Base-by-base conservation (phyloP, 2,329 filamentous ascomycete species). In the Penicillium verrucosum region DNA sequence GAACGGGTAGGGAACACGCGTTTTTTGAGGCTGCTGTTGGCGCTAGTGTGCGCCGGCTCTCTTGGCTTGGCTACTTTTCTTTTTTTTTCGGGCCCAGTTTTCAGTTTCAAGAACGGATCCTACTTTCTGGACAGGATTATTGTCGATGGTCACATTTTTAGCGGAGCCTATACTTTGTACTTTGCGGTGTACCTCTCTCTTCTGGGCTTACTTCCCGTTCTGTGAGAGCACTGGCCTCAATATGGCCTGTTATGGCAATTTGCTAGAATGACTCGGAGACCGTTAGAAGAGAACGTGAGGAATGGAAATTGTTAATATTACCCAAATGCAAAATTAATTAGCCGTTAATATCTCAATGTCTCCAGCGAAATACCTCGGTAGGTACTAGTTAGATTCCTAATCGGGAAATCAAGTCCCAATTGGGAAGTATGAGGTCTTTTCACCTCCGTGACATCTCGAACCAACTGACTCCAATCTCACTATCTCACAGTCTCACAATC, bases 1-100 rank as follows among this genome's bases (percentile, higher is more conserved):
- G 45, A 56, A 54, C 54, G 58, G 59, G 45, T 56, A 58, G 29
- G 36, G 62, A 60, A 66, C 64, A 65, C 64, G 63, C 64, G 64
- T 65, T 65, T 59, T 43, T 61, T 55, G 59, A 66, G 57, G 56
- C 60, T 46, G 46, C 30, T 41, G 37, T 43, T 47, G 48, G 25
- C 60, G 54, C 64, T 65, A 65, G 61, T 57, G 45, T 30, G 30
- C 57, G 36, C 58, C 61, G 51, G 51, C 14, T 45, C 53, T 38
- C 62, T 64, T 65, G 56, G 63, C 59, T 32, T 32, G 10, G 37
- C 16, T n/a, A 5, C 37, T 50, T 52, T 51, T 51, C 41, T 18
- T 27, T 49, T 49, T 27, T 49, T 49, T 32, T 36, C 30, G n/a
- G 42, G 5, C 8, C 46, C n/a, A 36, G 41, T 45, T 51, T 55